Evolutionary conservation across 2,329 filamentous ascomycete species (phyloP), one percentile per base, ranked within the genome.

Genomic region (Aphanoascus verrucosus): DNA sequence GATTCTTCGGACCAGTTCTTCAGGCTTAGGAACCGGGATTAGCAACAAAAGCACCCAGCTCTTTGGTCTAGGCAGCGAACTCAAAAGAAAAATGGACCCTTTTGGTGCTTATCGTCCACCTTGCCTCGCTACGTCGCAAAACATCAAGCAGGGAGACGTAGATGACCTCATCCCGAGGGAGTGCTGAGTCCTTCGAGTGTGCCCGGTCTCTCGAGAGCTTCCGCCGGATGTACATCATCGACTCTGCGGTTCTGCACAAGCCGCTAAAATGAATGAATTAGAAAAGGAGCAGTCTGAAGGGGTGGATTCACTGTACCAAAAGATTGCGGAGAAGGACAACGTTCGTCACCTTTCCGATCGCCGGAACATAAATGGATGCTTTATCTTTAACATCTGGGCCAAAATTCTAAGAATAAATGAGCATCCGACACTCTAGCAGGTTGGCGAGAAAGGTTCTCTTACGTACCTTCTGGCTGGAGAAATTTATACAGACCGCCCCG

Each of bases 401-500:
- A 70, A 97, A 97, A 73, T 98, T 97, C 75, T 81, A 61, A 38
- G 1, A 14, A 35, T 15, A 32, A 14, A 20, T 17, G n/a, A 37
- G 35, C 38, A 49, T 19, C 34, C 14, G n/a, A n/a, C n/a, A n/a
- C n/a, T n/a, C n/a, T n/a, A 31, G 3, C 12, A 5, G 8, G 23
- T 40, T 7, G 11, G 14, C 17, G n/a, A 32, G 6, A 20, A 38
- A 15, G 28, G 31, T 23, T 5, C 8, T 38, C 34, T 14, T 19
- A 47, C 69, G 55, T 63, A 81, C 79, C 77, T 90, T 88, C 70
- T 86, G 88, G 49, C 88, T 95, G 6, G 89, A 94, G 69, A 98
- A 97, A 73, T 98, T 98, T 74, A 98, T 90, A 77, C 93, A 98
- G n/a, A 95, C 88, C 31, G 88, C 90, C 46, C 93, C 93, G 54